Base-by-base conservation (phyloP, 371 early-diverging fungal genomes). In the Mucor irregularis region DNA sequence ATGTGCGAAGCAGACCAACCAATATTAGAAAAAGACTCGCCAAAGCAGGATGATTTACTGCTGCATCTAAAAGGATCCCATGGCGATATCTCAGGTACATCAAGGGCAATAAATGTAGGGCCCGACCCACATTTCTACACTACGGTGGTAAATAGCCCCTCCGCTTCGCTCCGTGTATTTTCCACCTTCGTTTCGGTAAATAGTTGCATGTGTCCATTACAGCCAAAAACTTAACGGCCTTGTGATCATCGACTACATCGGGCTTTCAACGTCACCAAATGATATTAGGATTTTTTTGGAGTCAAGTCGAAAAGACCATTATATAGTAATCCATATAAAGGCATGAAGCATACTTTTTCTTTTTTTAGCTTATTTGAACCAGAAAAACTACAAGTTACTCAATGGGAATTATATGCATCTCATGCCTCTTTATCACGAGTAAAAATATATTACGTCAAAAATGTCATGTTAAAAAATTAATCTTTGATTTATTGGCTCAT, bases 171-270 rank as follows among this genome's bases (percentile, higher is more conserved):
- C n/a, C n/a, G n/a, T n/a, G n/a, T n/a, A n/a, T n/a, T n/a, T n/a
- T n/a, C n/a, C n/a, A n/a, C n/a, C n/a, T n/a, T n/a, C n/a, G n/a
- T n/a, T n/a, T n/a, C n/a, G n/a, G n/a, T n/a, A n/a, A n/a, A n/a
- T 58, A 38, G 35, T 46, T 33, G 55, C 37, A 38, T 44, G 51
- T 33, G 46, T 64, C 34, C 52, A 64, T 55, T 58, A 35, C 48
- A 54, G 46, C 19, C 64, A 53, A 55, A 64, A 64, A 38, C 49
- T 31, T 25, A 45, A 58, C 39, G 43, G 50, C 44, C 45, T 54
- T 47, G 58, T 54, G 33, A 53, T 58, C 54, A 53, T 58, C 46
- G 64, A 63, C 50, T 63, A 54, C 28, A 46, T 58, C 53, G 55
- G 58, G 45, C 46, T 62, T 43, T 53, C 58, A 43, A 53, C 54